These are phyloP conservation scores for Rubroshorea leprosula DNA, from an alignment of 345 rosid species.

Conservation along the genomic window DNA sequence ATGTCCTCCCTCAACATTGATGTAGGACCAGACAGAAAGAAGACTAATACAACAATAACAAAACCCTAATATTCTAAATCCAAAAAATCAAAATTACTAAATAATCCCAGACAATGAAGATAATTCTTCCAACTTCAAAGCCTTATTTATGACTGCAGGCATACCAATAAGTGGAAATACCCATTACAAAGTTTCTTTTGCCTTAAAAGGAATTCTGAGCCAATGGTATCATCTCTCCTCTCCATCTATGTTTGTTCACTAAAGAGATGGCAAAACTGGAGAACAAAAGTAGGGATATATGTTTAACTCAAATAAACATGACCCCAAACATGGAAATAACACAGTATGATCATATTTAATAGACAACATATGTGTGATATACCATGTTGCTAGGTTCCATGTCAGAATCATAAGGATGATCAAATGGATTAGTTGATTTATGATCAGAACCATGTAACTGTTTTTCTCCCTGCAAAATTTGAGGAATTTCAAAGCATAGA, in stretches of 20 bases:
- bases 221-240: neutral
- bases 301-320: neutral
- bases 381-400: constrained; percentile 60
- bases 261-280: neutral
- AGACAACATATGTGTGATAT: too few relatives aligned
- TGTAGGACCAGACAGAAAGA: neutral
- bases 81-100: neutral
- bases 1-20: neutral
- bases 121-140: neutral
- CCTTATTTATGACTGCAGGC: neutral
- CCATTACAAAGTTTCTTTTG: too few relatives aligned
- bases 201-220: too few relatives aligned
- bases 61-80: neutral
- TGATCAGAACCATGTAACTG: constrained; percentile 29
- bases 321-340: neutral
- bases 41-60: neutral
- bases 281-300: neutral
- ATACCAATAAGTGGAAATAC: too few relatives aligned
- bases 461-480: constrained; percentile 41
- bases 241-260: neutral
- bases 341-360: too few relatives aligned
- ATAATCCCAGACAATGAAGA: neutral
- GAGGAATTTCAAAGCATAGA: constrained; percentile 7
- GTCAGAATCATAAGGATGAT: constrained; percentile 69
- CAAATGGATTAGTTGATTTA: constrained; percentile 89